phyloP scores from a whole-genome alignment of 768 basidiomycete genomes.

The Suillus placidus region DNA sequence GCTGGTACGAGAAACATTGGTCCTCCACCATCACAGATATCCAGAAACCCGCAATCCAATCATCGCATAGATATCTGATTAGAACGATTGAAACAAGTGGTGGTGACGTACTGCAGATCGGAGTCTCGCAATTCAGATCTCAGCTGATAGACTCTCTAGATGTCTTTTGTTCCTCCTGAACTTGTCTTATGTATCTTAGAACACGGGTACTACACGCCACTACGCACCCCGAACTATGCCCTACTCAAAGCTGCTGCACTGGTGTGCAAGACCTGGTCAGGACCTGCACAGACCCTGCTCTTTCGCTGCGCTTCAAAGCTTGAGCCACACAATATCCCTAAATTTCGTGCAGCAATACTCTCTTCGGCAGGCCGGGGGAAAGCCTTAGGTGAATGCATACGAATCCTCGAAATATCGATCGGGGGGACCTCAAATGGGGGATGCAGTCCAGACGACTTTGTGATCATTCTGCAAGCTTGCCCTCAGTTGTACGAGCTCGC shows the following conservation, averaged over 20 bases:
- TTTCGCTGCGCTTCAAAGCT: conserved; percentile 25
- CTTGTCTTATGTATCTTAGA: conserved; percentile 28
- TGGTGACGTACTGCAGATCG: not conserved
- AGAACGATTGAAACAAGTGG: not conserved
- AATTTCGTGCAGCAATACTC: conserved; percentile 22
- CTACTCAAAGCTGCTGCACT: conserved; percentile 27
- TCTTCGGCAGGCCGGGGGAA: conserved; percentile 19
- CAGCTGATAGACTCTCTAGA: conserved; percentile 7
- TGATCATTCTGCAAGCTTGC: conserved; percentile 28
- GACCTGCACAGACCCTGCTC: conserved; percentile 32
- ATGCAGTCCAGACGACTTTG: conserved; percentile 18
- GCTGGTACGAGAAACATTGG: conserved; percentile 12
- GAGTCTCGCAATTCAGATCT: not conserved
- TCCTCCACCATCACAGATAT: conserved; percentile 19
- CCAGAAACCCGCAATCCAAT: not conserved
- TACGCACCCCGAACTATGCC: conserved; percentile 21
- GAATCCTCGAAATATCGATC: conserved; percentile 27
- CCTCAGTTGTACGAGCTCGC: conserved; percentile 38
- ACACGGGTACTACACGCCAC: conserved; percentile 25
- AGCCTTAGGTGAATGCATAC: conserved; percentile 21
- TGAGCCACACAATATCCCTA: conserved; percentile 2
- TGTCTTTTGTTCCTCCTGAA: conserved; percentile 26
- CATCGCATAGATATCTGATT: not conserved
- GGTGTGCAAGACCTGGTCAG: conserved; percentile 31
- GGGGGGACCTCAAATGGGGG: conserved; percentile 11